Evolutionary conservation across 208 protist species (phyloP).

Genomic region (Angomonas deanei): DNA sequence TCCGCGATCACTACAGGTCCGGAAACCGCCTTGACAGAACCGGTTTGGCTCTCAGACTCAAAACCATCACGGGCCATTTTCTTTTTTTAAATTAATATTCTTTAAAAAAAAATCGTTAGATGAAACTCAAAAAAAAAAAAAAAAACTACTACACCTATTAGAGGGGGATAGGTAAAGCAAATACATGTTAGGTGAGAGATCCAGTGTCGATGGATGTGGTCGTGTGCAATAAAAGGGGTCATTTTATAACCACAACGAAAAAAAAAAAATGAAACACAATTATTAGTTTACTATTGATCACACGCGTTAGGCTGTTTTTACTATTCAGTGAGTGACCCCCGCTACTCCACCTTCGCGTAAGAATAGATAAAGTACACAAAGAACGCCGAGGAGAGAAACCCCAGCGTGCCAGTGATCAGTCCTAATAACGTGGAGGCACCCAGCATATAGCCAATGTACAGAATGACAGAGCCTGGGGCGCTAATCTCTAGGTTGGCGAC

Average conservation of each 20-base stretch:
- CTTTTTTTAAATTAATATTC: slow-evolving; percentile 22
- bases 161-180: no score
- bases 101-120: slow-evolving; percentile 9
- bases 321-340: neutral
- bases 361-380: slow-evolving; percentile 79
- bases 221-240: no score
- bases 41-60: slow-evolving; percentile 75
- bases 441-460: slow-evolving; percentile 75
- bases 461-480: slow-evolving; percentile 34
- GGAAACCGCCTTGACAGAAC: slow-evolving; percentile 89
- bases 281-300: no score
- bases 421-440: slow-evolving; percentile 51
- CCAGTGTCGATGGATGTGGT: no score
- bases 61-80: slow-evolving; percentile 55
- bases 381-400: slow-evolving; percentile 56
- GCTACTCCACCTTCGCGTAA: slow-evolving; percentile 52
- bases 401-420: slow-evolving; percentile 62
- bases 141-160: slow-evolving; percentile 5
- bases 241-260: no score
- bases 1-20: slow-evolving; percentile 99
- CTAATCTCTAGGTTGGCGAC: slow-evolving; percentile 68
- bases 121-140: neutral
- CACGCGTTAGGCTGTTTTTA: no score
- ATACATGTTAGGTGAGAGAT: no score
- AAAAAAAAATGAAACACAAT: no score